Evolutionary conservation across 129 eudicot species (phyloP).

Genomic region (sunflower (Helianthus annuus)): HanXRQr2.0-SUNRISE NC_035445.2:139623501-139624000

Average conservation of each 20-base stretch:
- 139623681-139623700: conserved; percentile 8
- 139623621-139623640: not conserved
- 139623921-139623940: no score
- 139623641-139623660: not conserved
- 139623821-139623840: no score
- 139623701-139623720: not conserved
- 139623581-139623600: not conserved
- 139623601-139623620: not conserved
- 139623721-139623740: not conserved
- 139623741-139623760: not conserved
- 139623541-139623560: not conserved
- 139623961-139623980: no score
- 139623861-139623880: no score
- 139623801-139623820: no score
- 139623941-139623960: no score
- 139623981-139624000: no score
- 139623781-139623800: no score
- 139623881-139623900: no score
- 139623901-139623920: no score
- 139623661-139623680: not conserved
- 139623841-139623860: no score
- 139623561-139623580: not conserved
- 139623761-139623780: not conserved
- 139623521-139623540: not conserved
- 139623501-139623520: not conserved